Base-by-base conservation (phyloP, 179 eudicot genomes). In the Patellifolia procumbens region DNA sequence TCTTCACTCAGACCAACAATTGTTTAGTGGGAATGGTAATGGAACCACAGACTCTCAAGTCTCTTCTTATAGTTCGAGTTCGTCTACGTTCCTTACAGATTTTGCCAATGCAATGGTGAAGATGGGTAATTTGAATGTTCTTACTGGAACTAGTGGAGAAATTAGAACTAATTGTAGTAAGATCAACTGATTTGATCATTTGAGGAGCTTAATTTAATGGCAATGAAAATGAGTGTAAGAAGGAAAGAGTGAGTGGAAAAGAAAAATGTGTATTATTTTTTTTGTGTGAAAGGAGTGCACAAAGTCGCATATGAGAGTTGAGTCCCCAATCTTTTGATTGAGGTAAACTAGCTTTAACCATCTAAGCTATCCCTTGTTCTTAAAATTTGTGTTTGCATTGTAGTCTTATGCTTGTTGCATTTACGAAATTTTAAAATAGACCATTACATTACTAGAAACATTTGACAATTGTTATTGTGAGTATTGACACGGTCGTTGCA, bases 91-190 rank as follows among this genome's bases (percentile, higher is more conserved):
- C 69, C 80, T 85, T 76, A 74, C 81, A 0, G 96, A 91, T 74
- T 91, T 91, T 62, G 89, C 86, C 0, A 72, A 49, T 53, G 91
- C 89, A 1, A 89, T 91, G 91, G 79, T 89, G 55, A 89, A 85
- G 76, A 89, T 90, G 92, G 85, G 91, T 5, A 89, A 86, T 74
- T 79, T 90, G 51, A 83, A 87, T 79, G 92, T 90, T 9, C 87
- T 89, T 20, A 86, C 90, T 0, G 96, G 96, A 1, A 75, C 91
- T 1, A 83, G 63, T 68, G 96, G 96, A 20, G 85, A 88, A 79
- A 73, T 91, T 73, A 81, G 96, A 80, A 76, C 80, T 15, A 89
- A 88, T 63, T 91, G 93, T 74, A 70, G 89, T 49, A 67, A 42
- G 61, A 73, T 72, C 48, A 78, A 78, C 35, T 72, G 19, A 61